A percentile compares a stretch with the other conserved stretches of the same genome.
phyloP scores from a whole-genome alignment of 73 alveolate genomes.

The Tetrahymena thermophila region DNA sequence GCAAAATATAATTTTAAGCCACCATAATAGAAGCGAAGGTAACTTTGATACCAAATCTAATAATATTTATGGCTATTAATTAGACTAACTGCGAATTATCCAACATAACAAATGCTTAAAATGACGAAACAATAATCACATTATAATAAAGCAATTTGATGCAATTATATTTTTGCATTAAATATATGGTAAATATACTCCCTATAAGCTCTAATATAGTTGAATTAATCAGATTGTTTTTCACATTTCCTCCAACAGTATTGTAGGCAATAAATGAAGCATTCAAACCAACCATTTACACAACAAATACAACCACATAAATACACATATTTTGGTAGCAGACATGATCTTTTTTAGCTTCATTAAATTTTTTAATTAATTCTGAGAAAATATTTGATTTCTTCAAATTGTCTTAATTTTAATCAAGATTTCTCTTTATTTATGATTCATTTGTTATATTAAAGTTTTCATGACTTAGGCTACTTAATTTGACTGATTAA shows the following conservation, averaged over 20 bases:
- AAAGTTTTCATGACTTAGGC: background rate
- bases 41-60: background rate
- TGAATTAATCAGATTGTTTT: background rate
- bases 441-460: background rate
- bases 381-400: background rate
- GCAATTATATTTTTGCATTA: background rate
- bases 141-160: background rate
- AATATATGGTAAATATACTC: background rate
- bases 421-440: background rate
- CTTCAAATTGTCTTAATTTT: background rate
- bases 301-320: background rate
- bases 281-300: background rate
- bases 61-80: background rate
- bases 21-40: background rate
- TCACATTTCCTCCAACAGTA: background rate
- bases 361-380: background rate
- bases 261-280: background rate
- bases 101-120: background rate
- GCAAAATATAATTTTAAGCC: background rate
- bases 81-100: background rate
- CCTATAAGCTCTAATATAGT: background rate
- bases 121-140: background rate
- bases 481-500: background rate
- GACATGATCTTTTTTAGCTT: background rate
- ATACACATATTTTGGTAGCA: background rate